Evolutionary conservation across 2,329 filamentous ascomycete genomes (phyloP).

Genomic region (Grosmannia serpens): DNA sequence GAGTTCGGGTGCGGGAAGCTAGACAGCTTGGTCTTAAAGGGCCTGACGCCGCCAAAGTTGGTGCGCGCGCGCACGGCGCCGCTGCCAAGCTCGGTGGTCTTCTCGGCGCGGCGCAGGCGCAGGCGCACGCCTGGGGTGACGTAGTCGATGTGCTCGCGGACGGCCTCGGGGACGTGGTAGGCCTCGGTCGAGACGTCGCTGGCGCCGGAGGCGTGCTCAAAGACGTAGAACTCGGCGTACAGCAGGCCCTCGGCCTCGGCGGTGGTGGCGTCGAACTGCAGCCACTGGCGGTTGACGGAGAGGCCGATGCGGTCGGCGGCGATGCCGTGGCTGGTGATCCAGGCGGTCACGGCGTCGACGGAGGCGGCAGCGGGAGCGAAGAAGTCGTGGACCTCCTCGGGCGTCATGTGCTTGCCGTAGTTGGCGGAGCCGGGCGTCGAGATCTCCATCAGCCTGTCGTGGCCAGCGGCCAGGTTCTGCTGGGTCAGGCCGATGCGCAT

Average conservation of each 20-base stretch:
- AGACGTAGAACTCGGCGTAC: constrained; percentile 3
- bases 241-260: constrained; percentile 10
- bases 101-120: constrained; percentile 1
- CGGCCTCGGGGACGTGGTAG: constrained; percentile 31
- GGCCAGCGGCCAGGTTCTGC: constrained; percentile 17
- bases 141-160: constrained; percentile 42
- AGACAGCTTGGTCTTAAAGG: constrained; percentile 4
- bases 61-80: background rate
- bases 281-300: constrained; percentile 10
- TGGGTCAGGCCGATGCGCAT: constrained; percentile 11
- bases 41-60: background rate
- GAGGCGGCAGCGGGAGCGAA: constrained; percentile 22
- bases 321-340: constrained; percentile 21
- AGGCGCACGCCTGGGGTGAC: constrained; percentile 42
- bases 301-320: constrained; percentile 1
- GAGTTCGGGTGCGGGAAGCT: constrained; percentile 6
- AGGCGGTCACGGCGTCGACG: constrained; percentile 19
- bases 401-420: constrained; percentile 25
- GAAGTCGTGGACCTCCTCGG: constrained; percentile 22
- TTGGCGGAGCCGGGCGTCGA: constrained; percentile 15
- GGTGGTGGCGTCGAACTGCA: constrained; percentile 13
- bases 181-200: constrained; percentile 5
- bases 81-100: background rate
- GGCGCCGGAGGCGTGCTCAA: constrained; percentile 1
- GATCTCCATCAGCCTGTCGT: constrained; percentile 18